Base-by-base conservation (phyloP, 176 grass and related monocot species). In the Bromus sterilis region DNA sequence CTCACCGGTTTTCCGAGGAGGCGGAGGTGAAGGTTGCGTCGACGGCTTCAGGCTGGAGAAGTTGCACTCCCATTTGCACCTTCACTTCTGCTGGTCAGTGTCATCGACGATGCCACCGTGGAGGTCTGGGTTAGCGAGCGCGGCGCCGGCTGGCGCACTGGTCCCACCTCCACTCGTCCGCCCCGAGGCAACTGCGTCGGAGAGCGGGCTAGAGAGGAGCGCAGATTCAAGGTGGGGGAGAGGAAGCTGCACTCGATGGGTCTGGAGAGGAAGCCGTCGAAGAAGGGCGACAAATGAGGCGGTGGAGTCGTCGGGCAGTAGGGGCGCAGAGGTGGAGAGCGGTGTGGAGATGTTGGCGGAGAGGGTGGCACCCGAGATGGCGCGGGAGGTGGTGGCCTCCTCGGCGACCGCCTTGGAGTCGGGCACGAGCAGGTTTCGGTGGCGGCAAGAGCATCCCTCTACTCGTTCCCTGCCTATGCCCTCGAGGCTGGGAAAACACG, bases 211-310 rank as follows among this genome's bases (percentile, higher is more conserved):
- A 13, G 89, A 94, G 77, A 94, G 92, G 74, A 86, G 89, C 34
- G n/a, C n/a, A n/a, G 86, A 75, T 75, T 99, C 96, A 3, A 99
- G 84, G n/a, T n/a, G 4, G 96, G 96, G 0, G 96, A 99, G 58
- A 95, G 75, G 86, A 90, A 93, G 0, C 84, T 82, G 3, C 92
- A 64, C 77, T 91, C 88, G 18, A 92, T 90, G 1, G 95, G 92
- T 9, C 90, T 87, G 11, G 88, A 87, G 8, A 92, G 85, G 71
- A 94, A 92, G 0, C 92, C 88, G 12, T 82, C 90, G 7, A 83
- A 71, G 25, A 89, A 34, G 9, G 89, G 88, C 68, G 86, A n/a
- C n/a, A n/a, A n/a, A 78, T 23, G 87, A 93, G n/a, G n/a, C n/a
- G n/a, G 84, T 41, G 32, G 76, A 73, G 4, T 88, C 84, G 44